These are phyloP conservation scores for Oenanthe javanica DNA, from an alignment of 140 eudicot species.

Conservation along the genomic window DNA sequence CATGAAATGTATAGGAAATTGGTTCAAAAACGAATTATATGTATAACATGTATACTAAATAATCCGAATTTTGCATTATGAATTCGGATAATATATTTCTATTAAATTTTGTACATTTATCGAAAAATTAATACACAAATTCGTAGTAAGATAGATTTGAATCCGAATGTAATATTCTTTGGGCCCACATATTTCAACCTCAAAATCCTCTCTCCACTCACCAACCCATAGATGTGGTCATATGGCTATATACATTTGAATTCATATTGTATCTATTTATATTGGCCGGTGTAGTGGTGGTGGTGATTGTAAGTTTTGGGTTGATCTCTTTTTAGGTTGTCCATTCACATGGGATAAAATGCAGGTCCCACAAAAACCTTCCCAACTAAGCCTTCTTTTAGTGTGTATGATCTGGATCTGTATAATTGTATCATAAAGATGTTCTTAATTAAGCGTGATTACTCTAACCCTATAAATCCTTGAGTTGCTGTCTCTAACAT, in stretches of 20 bases:
- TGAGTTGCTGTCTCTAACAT: no score
- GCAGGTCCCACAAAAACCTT: constrained; percentile 24
- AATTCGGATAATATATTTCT: background rate
- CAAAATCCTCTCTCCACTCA: constrained; percentile 6
- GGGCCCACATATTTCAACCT: constrained; percentile 12
- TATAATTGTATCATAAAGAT: background rate
- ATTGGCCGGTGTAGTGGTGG: constrained; percentile 28
- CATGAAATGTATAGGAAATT: no score
- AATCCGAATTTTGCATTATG: background rate
- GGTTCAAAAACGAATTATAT: no score
- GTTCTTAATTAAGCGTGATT: no score
- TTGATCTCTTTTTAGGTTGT: constrained; percentile 26
- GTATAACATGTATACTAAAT: no score
- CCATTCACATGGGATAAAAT: background rate
- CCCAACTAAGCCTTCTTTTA: constrained; percentile 42
- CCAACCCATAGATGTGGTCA: no score
- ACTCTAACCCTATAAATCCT: no score
- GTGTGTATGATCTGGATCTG: background rate
- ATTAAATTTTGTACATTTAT: background rate
- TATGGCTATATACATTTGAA: no score
- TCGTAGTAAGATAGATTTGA: background rate
- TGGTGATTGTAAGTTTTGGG: constrained; percentile 27
- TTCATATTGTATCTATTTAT: constrained; percentile 5
- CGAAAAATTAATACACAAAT: background rate
- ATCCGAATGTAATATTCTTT: background rate